phyloP scores from a whole-genome alignment of 768 basidiomycete species.

The Dioszegia aurantiaca region DNA sequence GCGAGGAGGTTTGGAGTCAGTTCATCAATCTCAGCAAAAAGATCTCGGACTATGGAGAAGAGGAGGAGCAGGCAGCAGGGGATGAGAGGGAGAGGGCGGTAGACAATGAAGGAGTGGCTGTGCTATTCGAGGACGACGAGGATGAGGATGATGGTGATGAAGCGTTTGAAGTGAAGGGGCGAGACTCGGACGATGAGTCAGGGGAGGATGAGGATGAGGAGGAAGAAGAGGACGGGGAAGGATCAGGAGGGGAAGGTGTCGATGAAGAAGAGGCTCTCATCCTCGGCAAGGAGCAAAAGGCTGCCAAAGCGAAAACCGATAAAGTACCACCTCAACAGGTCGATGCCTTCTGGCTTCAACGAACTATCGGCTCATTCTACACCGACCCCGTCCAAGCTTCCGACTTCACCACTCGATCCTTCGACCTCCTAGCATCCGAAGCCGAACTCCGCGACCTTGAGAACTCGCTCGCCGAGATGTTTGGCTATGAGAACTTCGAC shows the following conservation, averaged over 20 bases:
- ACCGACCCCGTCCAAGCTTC: slow-evolving; percentile 91
- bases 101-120: slow-evolving; percentile 96
- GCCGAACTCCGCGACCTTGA: slow-evolving; percentile 86
- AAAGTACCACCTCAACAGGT: slow-evolving; percentile 85
- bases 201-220: slow-evolving; percentile 68
- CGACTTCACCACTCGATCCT: slow-evolving; percentile 80
- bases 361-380: slow-evolving; percentile 84
- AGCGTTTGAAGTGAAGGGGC: slow-evolving; percentile 73
- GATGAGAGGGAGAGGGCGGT: slow-evolving; percentile 84
- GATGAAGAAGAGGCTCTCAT: slow-evolving; percentile 69
- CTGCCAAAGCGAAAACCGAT: slow-evolving; percentile 60
- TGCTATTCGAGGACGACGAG: slow-evolving; percentile 96
- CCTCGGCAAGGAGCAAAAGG: slow-evolving; percentile 65
- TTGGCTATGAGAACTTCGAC: slow-evolving; percentile 79
- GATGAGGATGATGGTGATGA: slow-evolving; percentile 81
- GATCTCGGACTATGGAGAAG: slow-evolving; percentile 89
- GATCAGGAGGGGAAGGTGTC: slow-evolving; percentile 56
- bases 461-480: slow-evolving; percentile 93
- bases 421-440: slow-evolving; percentile 81
- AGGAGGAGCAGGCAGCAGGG: slow-evolving; percentile 67
- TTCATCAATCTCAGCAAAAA: slow-evolving; percentile 84
- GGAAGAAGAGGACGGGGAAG: slow-evolving; percentile 49
- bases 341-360: slow-evolving; percentile 98
- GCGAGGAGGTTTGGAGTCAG: slow-evolving; percentile 74
- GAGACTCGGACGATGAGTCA: slow-evolving; percentile 75